Conservation (phyloP, 495 filamentous ascomycete species). For the Aspergillus egyptiacus region DNA sequence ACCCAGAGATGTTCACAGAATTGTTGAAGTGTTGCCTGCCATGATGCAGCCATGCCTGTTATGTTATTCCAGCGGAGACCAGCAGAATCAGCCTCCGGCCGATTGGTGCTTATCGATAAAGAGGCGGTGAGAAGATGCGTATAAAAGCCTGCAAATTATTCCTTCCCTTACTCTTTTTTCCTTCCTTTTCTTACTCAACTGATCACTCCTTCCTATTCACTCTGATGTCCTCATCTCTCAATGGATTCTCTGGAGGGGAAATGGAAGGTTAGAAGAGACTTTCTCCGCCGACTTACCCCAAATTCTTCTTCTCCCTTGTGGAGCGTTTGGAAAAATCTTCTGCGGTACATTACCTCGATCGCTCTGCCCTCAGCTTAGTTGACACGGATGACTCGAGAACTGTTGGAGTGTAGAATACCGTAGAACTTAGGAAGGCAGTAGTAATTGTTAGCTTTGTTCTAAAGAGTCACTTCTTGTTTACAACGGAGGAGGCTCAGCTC, state of each 20-base stretch:
- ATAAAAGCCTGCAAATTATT: slow-evolving; percentile 21
- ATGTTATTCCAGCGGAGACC: neutral
- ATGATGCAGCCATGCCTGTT: no score
- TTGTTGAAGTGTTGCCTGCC: slow-evolving; percentile 7
- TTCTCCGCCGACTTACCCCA: slow-evolving; percentile 45
- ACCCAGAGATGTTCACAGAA: neutral
- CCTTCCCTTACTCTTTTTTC: slow-evolving; percentile 27
- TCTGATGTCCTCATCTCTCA: slow-evolving; percentile 35
- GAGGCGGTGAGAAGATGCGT: slow-evolving; percentile 15
- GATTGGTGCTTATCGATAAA: slow-evolving; percentile 41
- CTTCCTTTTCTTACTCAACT: slow-evolving; percentile 37
- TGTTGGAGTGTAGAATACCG: slow-evolving; percentile 64
- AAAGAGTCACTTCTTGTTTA: neutral
- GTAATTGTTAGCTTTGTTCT: neutral
- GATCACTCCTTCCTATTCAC: slow-evolving; percentile 45
- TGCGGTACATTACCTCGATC: slow-evolving; percentile 37
- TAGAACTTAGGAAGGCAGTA: slow-evolving; percentile 46
- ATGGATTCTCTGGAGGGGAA: slow-evolving; percentile 45
- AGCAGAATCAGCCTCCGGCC: neutral
- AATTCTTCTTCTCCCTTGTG: slow-evolving; percentile 39
- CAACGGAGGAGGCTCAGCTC: no score
- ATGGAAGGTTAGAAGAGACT: slow-evolving; percentile 41
- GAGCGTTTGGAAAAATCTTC: slow-evolving; percentile 49
- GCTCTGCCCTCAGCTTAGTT: neutral
- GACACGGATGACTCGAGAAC: neutral